phyloP scores from a whole-genome alignment of 495 filamentous ascomycete genomes.

The Hyaloscypha variabilis region DNA sequence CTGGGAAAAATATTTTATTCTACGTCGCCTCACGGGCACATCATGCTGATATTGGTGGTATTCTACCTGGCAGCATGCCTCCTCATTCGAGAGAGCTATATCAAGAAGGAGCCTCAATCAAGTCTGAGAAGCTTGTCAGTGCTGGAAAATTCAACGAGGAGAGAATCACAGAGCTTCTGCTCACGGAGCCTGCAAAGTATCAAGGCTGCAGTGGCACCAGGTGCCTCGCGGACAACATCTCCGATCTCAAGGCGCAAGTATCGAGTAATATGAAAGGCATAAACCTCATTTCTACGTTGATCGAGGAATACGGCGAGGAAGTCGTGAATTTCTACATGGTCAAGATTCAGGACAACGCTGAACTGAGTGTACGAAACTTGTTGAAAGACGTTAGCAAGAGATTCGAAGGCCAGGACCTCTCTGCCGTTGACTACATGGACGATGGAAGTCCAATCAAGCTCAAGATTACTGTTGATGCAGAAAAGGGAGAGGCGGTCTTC shows the following conservation, averaged over 20 bases:
- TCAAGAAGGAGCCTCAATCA: slow-evolving; percentile 94
- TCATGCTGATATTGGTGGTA: slow-evolving; percentile 96
- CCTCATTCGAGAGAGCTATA: slow-evolving; percentile 90
- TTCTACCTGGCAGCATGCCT: slow-evolving; percentile 95
- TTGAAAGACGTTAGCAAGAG: slow-evolving; percentile 77
- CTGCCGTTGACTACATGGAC: slow-evolving; percentile 87
- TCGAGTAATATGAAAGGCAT: slow-evolving; percentile 97
- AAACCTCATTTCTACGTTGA: slow-evolving; percentile 80
- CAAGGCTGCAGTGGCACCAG: slow-evolving; percentile 88
- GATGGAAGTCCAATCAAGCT: slow-evolving; percentile 87
- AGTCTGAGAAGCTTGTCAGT: slow-evolving; percentile 90
- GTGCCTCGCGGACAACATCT: slow-evolving; percentile 91
- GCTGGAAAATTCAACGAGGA: slow-evolving; percentile 89
- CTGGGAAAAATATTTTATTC: slow-evolving; percentile 86
- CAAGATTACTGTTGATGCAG: slow-evolving; percentile 79
- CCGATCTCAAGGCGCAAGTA: slow-evolving; percentile 94
- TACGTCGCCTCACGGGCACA: slow-evolving; percentile 96
- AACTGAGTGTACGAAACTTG: slow-evolving; percentile 79
- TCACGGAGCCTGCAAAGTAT: slow-evolving; percentile 80
- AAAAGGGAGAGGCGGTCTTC: slow-evolving; percentile 85
- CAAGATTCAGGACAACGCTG: slow-evolving; percentile 90
- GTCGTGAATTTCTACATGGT: slow-evolving; percentile 97
- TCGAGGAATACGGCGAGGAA: slow-evolving; percentile 86
- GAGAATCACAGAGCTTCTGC: slow-evolving; percentile 80
- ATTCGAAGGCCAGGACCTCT: slow-evolving; percentile 76